A percentile compares a stretch with the other conserved stretches of the same genome.
phyloP scores from a whole-genome alignment of 768 basidiomycete genomes.

The Pleurotus cornucopiae region DNA sequence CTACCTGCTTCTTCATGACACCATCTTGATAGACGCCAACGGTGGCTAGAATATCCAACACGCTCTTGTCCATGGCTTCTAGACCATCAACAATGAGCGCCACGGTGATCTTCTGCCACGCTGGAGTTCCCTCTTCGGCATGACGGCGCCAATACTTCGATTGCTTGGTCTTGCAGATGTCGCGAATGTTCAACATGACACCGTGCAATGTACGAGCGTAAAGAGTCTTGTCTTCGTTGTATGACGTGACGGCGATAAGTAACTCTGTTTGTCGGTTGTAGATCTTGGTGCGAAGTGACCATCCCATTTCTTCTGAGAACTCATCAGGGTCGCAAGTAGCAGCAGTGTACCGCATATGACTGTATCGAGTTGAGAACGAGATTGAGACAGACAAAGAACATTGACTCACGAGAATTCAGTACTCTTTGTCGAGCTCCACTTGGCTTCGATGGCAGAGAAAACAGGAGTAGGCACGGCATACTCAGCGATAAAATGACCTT shows the following conservation, averaged over 20 bases:
- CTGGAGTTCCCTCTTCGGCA: slow-evolving; percentile 80
- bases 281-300: slow-evolving; percentile 76
- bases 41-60: slow-evolving; percentile 84
- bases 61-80: slow-evolving; percentile 93
- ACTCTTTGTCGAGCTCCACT: slow-evolving; percentile 64
- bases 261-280: slow-evolving; percentile 91
- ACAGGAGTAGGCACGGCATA: slow-evolving; percentile 86
- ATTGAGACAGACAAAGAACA: background rate
- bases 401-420: slow-evolving; percentile 86
- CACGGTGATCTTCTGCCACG: slow-evolving; percentile 90
- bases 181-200: slow-evolving; percentile 96
- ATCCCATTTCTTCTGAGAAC: slow-evolving; percentile 75
- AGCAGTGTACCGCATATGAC: slow-evolving; percentile 93
- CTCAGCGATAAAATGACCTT: slow-evolving; percentile 90
- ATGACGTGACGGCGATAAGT: slow-evolving; percentile 90
- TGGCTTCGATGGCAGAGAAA: slow-evolving; percentile 74
- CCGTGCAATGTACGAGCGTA: slow-evolving; percentile 80
- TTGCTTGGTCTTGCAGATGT: slow-evolving; percentile 95
- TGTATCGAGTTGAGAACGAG: slow-evolving; percentile 18
- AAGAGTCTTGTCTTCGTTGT: slow-evolving; percentile 91
- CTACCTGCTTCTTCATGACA: slow-evolving; percentile 89
- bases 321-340: slow-evolving; percentile 92
- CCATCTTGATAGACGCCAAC: slow-evolving; percentile 94
- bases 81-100: slow-evolving; percentile 91
- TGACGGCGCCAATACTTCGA: slow-evolving; percentile 86